Base-by-base conservation (phyloP, 495 filamentous ascomycete species). In the Xylaria venustula region DNA sequence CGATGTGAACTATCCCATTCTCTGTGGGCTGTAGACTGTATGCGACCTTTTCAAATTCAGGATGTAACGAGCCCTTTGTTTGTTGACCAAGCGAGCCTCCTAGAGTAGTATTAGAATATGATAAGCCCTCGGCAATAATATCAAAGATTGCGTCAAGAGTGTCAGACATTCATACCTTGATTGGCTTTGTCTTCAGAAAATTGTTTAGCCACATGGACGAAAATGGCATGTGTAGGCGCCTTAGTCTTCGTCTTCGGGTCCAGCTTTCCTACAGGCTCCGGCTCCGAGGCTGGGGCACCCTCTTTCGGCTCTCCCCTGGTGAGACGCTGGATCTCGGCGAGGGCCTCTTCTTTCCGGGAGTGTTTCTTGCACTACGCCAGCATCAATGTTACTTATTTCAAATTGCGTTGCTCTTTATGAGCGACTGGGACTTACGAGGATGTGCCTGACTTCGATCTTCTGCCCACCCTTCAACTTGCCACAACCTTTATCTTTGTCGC, bases 181-280 rank as follows among this genome's bases (percentile, higher is more conserved):
- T 89, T 78, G 6, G 92, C 91, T 73, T 97, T 96, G 71, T 96
- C 92, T 73, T 96, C 92, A 0, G 89, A 92, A 64, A 88, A 93
- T 69, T 92, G 87, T 61, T 84, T 80, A 7, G 93, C 93, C 3
- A 96, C 91, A n/a, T 90, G 88, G 64, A 94, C 90, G 66, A 97
- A 97, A 66, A 91, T 92, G 25, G 79, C 81, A 7, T 92, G 59
- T 5, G 68, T 71, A 11, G 68, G 68, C 26, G 49, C 49, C 47
- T 60, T 60, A 20, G 40, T 11, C 48, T 60, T 60, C 57, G 57
- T 60, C 57, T 60, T 60, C 7, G 57, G 57, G 15, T 60, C 48
- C 40, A 19, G 30, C 46, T 60, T 60, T 19, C 57, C 57, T 36
- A 45, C 28, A 17, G 57, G 57, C 57, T 60, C 57, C 7, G 57